These are phyloP conservation scores for Oryza rufipogon DNA, from an alignment of 176 grass and related monocot species.

Conservation along the genomic window DNA sequence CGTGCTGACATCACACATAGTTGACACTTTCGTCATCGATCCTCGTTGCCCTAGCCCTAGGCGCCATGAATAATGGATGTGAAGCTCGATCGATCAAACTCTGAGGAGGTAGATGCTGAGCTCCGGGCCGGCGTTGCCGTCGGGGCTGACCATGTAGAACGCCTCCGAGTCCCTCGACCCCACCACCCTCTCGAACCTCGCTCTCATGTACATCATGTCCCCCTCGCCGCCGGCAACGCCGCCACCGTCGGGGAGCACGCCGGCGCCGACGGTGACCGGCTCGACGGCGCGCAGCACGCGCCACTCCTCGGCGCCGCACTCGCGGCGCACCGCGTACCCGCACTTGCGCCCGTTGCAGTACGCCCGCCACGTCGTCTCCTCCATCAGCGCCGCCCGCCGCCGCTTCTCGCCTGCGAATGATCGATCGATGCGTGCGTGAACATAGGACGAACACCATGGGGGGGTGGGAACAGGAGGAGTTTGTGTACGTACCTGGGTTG, in stretches of 20 bases:
- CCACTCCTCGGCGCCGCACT: conserved; percentile 66
- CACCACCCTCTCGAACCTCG: conserved; percentile 83
- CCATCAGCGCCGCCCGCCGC: conserved; percentile 43
- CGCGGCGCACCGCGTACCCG: conserved; percentile 63
- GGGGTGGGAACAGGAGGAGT: neutral
- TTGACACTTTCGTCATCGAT: neutral
- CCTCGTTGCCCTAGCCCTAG: neutral
- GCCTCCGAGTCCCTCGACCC: conserved; percentile 77
- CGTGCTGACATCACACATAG: neutral
- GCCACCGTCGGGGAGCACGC: conserved; percentile 57
- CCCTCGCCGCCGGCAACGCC: conserved; percentile 35
- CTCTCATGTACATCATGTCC: conserved; percentile 89
- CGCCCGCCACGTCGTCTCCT: conserved; percentile 75
- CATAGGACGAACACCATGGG: too few relatives aligned
- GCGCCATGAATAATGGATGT: neutral
- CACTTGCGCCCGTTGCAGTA: conserved; percentile 94
- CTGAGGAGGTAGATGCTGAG: conserved; percentile 85
- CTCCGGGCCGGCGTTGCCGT: conserved; percentile 62
- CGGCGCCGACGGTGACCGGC: conserved; percentile 71
- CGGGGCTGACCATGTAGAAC: conserved; percentile 86
- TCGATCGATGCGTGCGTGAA: too few relatives aligned
- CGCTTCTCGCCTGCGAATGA: neutral
- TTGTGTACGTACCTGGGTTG: neutral
- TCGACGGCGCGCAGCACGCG: conserved; percentile 59
- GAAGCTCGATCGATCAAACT: conserved; percentile 16